phyloP scores from a whole-genome alignment of 2,329 filamentous ascomycete species.

The Furcasterigmium furcatum region DNA sequence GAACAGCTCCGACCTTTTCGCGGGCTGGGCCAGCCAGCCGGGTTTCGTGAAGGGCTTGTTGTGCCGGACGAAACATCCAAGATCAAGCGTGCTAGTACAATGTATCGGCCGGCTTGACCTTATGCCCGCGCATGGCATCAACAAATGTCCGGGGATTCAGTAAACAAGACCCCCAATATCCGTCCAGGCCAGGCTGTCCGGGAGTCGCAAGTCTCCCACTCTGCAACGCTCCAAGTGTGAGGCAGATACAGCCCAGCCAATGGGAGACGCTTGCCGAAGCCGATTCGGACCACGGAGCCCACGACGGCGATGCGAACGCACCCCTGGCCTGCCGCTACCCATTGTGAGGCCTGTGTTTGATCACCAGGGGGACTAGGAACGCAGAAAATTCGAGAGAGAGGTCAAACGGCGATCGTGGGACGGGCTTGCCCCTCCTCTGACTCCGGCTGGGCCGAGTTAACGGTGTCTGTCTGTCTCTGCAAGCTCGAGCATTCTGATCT shows the following conservation, averaged over 20 bases:
- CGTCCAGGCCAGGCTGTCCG: constrained; percentile 8
- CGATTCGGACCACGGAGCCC: constrained; percentile 14
- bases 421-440: too few species aligned
- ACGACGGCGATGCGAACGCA: neutral
- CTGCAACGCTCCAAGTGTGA: constrained; percentile 14
- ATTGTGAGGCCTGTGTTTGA: neutral
- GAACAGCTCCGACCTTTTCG: too few species aligned
- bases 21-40: neutral
- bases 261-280: constrained; percentile 11
- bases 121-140: neutral
- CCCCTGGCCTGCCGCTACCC: neutral
- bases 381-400: neutral
- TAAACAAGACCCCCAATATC: neutral
- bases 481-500: neutral
- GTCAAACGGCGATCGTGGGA: neutral
- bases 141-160: neutral
- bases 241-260: constrained; percentile 11
- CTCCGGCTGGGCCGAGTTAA: too few species aligned
- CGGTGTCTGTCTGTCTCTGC: too few species aligned
- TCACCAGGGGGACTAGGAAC: neutral
- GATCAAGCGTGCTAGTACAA: neutral
- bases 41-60: neutral
- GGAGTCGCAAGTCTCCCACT: constrained; percentile 12
- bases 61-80: neutral
- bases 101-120: neutral